Conservation (phyloP, 1,284 basidiomycete genomes). For the Gymnopus androsaceus region DNA sequence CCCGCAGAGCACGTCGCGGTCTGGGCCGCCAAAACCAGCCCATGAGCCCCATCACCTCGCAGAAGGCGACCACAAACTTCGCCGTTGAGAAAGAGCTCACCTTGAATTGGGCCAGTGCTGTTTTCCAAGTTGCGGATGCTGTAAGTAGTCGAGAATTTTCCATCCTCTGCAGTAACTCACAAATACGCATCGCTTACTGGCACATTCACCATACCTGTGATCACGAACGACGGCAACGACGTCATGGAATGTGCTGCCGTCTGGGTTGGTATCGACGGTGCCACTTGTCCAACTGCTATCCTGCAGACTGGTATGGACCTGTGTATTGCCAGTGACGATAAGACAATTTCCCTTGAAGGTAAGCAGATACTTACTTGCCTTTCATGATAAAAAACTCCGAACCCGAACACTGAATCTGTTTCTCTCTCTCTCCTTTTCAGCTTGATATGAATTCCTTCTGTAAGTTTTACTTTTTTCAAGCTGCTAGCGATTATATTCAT, state of each 20-base stretch:
- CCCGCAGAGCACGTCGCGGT: slow-evolving; percentile 10
- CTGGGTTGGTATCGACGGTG: slow-evolving; percentile 22
- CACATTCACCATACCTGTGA: slow-evolving; percentile 20
- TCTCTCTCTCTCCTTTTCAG: neutral
- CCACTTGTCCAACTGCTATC: slow-evolving; percentile 15
- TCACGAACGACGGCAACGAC: slow-evolving; percentile 12
- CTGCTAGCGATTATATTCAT: neutral
- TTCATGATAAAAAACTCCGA: neutral
- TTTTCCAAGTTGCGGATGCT: slow-evolving; percentile 18
- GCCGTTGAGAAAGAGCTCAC: slow-evolving; percentile 17
- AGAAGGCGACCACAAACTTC: neutral
- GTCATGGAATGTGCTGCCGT: slow-evolving; percentile 14
- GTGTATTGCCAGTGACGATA: slow-evolving; percentile 22
- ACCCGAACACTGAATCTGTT: too few species aligned
- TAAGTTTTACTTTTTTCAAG: neutral
- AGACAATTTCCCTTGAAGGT: slow-evolving; percentile 26
- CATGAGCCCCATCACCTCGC: neutral
- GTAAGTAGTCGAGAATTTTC: neutral
- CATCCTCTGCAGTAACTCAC: too few species aligned
- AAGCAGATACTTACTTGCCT: slow-evolving; percentile 14
- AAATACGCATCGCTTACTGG: slow-evolving; percentile 18
- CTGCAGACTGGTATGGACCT: slow-evolving; percentile 31
- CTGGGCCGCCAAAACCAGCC: slow-evolving; percentile 6
- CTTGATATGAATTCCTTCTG: slow-evolving; percentile 7
- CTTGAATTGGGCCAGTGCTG: slow-evolving; percentile 27